Conservation (phyloP, 345 rosid genomes). For the Turnera subulata region DNA sequence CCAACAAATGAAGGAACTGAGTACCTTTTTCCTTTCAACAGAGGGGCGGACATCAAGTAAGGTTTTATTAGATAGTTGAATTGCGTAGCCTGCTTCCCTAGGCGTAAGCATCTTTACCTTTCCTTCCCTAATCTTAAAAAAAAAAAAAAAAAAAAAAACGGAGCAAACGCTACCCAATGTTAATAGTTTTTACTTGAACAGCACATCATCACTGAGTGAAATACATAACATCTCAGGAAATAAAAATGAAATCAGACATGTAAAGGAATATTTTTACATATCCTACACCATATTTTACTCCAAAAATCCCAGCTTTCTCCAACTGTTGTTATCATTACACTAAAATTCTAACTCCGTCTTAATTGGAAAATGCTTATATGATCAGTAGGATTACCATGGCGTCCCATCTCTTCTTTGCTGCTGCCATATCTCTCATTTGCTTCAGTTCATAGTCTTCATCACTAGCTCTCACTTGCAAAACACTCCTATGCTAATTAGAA, state of each 20-base stretch:
- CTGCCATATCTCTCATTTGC: conserved; percentile 91
- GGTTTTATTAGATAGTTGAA: conserved; percentile 76
- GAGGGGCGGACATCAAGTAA: conserved; percentile 85
- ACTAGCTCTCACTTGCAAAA: conserved; percentile 53
- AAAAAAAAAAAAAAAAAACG: conserved; percentile 9
- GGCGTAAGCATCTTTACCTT: conserved; percentile 80
- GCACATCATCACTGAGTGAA: conserved; percentile 4
- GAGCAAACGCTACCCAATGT: no score
- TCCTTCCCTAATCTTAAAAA: conserved; percentile 67
- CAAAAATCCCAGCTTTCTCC: conserved; percentile 2
- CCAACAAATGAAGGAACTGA: not conserved
- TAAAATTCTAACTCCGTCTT: not conserved
- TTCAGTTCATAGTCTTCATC: conserved; percentile 69
- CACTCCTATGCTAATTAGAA: conserved; percentile 38
- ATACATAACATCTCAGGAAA: not conserved
- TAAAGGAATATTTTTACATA: not conserved
- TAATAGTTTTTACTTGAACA: conserved; percentile 7
- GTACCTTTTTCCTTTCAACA: conserved; percentile 62
- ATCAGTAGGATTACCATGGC: conserved; percentile 49
- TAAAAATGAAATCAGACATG: not conserved
- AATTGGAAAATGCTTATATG: not conserved
- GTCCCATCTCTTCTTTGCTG: conserved; percentile 96
- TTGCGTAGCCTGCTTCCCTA: conserved; percentile 86
- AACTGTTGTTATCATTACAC: no score
- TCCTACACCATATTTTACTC: not conserved